phyloP scores from a whole-genome alignment of 23 red algal genomes.

The Gracilaria domingensis region DNA sequence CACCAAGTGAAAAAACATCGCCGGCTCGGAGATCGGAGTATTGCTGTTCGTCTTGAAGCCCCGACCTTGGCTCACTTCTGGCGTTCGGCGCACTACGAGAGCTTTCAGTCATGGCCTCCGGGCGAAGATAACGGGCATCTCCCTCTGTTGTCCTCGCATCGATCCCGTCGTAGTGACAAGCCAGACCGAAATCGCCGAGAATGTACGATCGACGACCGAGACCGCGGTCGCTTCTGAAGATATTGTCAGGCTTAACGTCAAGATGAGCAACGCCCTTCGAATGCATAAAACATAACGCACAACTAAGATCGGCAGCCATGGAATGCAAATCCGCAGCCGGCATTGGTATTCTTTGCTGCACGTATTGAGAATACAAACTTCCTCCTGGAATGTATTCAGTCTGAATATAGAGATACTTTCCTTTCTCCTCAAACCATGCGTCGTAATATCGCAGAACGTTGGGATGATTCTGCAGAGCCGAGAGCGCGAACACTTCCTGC shows the following conservation, averaged over 20 bases:
- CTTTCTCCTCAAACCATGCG: conserved; percentile 90
- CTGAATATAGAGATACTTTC: conserved; percentile 82
- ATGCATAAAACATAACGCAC: conserved; percentile 82
- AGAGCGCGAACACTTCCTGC: conserved; percentile 90
- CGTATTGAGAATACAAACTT: conserved; percentile 56
- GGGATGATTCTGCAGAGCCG: conserved; percentile 75
- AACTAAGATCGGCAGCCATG: conserved; percentile 72
- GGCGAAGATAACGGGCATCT: conserved; percentile 89
- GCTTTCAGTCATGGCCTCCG: conserved; percentile 62
- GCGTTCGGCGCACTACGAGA: neutral
- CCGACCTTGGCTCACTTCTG: neutral
- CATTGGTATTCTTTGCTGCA: conserved; percentile 41
- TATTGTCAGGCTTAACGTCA: conserved; percentile 96
- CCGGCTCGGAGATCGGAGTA: conserved; percentile 52
- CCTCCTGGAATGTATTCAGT: conserved; percentile 80
- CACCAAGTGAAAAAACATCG: conserved; percentile 88
- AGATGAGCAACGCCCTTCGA: conserved; percentile 82
- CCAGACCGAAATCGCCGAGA: conserved; percentile 56
- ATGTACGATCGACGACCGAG: conserved; percentile 28
- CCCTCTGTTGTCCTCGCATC: conserved; percentile 85
- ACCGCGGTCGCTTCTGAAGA: conserved; percentile 65
- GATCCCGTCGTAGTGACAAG: conserved; percentile 32
- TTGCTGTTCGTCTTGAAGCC: neutral
- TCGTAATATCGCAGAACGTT: conserved; percentile 90
- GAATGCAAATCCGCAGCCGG: conserved; percentile 46